These are phyloP conservation scores for Shiraia bambusicola DNA, from an alignment of 2,329 filamentous ascomycete species.

Conservation along the genomic window DNA sequence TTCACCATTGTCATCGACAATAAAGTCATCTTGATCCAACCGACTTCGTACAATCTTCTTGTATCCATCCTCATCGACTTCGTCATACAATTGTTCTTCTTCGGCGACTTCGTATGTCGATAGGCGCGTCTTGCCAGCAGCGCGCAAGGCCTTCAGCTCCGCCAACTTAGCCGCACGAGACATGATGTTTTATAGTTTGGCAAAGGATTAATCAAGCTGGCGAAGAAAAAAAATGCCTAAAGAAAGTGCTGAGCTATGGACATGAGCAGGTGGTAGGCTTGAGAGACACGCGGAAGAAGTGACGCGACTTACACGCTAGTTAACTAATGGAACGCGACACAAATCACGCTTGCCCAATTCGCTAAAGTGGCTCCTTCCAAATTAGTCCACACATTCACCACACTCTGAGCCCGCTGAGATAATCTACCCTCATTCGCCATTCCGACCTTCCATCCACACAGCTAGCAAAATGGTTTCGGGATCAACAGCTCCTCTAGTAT, in stretches of 20 bases:
- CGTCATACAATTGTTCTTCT: constrained; percentile 84
- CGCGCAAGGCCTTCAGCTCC: constrained; percentile 79
- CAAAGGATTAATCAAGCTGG: constrained; percentile 13
- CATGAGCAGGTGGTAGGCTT: constrained; percentile 26
- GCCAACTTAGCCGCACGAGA: constrained; percentile 53
- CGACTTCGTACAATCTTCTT: constrained; percentile 91
- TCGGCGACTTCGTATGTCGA: constrained; percentile 85
- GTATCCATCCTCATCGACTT: constrained; percentile 95
- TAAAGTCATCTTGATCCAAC: constrained; percentile 93
- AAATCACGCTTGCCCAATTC: constrained; percentile 1
- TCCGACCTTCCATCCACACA: constrained; percentile 3
- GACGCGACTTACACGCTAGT: constrained; percentile 28
- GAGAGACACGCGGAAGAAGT: constrained; percentile 18
- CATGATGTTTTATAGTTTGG: constrained; percentile 29
- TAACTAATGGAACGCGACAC: constrained; percentile 9
- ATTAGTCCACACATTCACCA: constrained; percentile 6
- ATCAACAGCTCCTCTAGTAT: constrained; percentile 71
- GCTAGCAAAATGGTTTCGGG: constrained; percentile 49
- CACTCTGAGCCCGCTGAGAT: too few species aligned
- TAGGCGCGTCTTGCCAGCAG: constrained; percentile 87
- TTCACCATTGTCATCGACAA: constrained; percentile 96
- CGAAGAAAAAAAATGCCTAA: constrained; percentile 15
- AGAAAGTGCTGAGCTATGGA: constrained; percentile 12
- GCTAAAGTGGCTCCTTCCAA: constrained; percentile 6
- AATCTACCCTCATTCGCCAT: neutral